Percentiles rank a stretch among this genome's conserved stretches.
phyloP scores from a whole-genome alignment of 805 yeast genomes.

The Starmerella apicola region DNA sequence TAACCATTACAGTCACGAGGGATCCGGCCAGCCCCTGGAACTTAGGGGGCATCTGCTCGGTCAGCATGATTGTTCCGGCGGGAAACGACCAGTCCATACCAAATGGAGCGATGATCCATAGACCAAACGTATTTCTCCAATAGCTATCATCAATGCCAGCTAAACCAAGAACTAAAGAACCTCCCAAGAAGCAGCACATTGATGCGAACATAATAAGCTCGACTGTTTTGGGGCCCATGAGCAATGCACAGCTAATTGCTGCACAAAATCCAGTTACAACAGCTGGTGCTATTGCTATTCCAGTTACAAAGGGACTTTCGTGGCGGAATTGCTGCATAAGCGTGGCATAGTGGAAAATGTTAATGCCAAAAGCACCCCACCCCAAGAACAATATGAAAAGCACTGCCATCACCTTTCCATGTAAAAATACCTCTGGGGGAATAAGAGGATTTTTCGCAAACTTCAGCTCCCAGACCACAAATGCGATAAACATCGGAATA shows the following conservation, averaged over 20 bases:
- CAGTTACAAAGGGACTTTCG: conserved; percentile 36
- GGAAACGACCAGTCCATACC: conserved; percentile 76
- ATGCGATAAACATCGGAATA: conserved; percentile 31
- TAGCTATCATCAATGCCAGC: conserved; percentile 48
- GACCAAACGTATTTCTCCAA: conserved; percentile 46
- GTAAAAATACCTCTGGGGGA: conserved; percentile 39
- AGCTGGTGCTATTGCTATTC: conserved; percentile 36
- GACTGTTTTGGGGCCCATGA: conserved; percentile 38
- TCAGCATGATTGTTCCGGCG: conserved; percentile 50
- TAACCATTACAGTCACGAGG: conserved; percentile 52
- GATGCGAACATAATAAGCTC: conserved; percentile 40
- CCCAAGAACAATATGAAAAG: conserved; percentile 45
- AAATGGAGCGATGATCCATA: conserved; percentile 44
- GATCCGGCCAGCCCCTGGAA: conserved; percentile 74
- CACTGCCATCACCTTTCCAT: conserved; percentile 34
- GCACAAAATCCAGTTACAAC: conserved; percentile 45
- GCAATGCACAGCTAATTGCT: conserved; percentile 38
- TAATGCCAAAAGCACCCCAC: conserved; percentile 69
- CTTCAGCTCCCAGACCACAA: conserved; percentile 39
- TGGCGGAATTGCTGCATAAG: conserved; percentile 40
- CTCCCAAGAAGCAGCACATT: conserved; percentile 42
- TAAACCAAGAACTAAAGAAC: conserved; percentile 40
- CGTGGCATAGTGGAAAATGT: conserved; percentile 52
- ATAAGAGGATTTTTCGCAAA: conserved; percentile 40
- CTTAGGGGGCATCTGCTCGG: conserved; percentile 44